A percentile compares a stretch with the other conserved stretches of the same genome.
Evolutionary conservation across 495 filamentous ascomycete species (phyloP).

Genomic region (Tuber aestivum): DNA sequence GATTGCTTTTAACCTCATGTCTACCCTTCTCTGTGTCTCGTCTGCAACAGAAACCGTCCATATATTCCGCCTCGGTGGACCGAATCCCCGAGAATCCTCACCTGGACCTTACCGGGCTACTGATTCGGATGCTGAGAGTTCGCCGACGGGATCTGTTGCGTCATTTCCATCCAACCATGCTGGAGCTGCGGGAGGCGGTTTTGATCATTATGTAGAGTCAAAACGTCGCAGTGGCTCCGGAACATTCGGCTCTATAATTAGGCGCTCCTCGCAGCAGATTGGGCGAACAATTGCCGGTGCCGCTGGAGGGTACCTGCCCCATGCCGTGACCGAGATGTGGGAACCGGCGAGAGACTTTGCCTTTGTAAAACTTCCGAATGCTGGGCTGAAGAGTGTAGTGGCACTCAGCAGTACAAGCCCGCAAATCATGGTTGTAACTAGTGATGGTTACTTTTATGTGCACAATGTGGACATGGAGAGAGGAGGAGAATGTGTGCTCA

Average conservation of each 20-base stretch:
- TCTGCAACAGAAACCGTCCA: slow-evolving; percentile 97
- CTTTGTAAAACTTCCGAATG: slow-evolving; percentile 85
- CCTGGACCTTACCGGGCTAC: slow-evolving; percentile 29
- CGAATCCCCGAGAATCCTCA: slow-evolving; percentile 21
- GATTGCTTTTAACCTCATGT: slow-evolving; percentile 98
- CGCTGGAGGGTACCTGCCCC: slow-evolving; percentile 84
- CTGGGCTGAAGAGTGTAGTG: slow-evolving; percentile 64
- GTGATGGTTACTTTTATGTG: slow-evolving; percentile 88
- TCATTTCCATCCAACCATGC: slow-evolving; percentile 42
- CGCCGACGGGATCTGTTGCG: slow-evolving; percentile 35
- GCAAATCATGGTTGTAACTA: slow-evolving; percentile 96
- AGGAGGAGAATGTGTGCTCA: slow-evolving; percentile 85
- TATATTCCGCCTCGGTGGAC: slow-evolving; percentile 69
- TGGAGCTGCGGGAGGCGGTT: slow-evolving; percentile 39
- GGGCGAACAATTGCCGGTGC: slow-evolving; percentile 82
- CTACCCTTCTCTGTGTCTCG: slow-evolving; percentile 87
- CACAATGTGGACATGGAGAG: slow-evolving; percentile 92
- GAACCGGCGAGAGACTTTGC: slow-evolving; percentile 93
- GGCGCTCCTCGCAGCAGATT: slow-evolving; percentile 94
- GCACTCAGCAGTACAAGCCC: slow-evolving; percentile 90
- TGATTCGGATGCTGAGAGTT: slow-evolving; percentile 30
- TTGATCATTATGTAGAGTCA: slow-evolving; percentile 41
- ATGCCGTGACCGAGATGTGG: slow-evolving; percentile 93
- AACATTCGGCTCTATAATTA: slow-evolving; percentile 78
- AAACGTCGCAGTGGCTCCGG: slow-evolving; percentile 42